Conservation (phyloP, 352 stramenopile genomes). For the Globisporangium cederbergense region DNA sequence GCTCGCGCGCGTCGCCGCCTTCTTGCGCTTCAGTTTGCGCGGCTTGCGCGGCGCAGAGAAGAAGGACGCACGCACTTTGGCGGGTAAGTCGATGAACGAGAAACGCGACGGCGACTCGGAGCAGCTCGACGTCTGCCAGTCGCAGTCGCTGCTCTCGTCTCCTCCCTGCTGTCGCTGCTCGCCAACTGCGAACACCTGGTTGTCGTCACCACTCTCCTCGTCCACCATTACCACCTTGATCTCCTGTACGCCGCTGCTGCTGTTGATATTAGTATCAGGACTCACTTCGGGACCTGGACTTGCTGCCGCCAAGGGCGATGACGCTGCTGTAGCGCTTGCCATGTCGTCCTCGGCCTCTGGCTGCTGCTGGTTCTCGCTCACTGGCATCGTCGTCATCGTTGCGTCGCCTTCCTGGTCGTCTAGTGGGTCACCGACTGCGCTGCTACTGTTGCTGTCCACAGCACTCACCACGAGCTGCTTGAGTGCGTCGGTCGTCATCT, state of each 20-base stretch:
- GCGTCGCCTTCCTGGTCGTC: neutral
- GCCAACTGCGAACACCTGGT: constrained; percentile 5
- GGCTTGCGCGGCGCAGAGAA: constrained; percentile 25
- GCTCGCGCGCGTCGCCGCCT: constrained; percentile 18
- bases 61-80: constrained; percentile 40
- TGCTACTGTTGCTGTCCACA: neutral
- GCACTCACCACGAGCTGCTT: neutral
- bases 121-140: constrained; percentile 45
- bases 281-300: neutral
- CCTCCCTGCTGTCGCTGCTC: constrained; percentile 13
- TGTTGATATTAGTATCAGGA: neutral
- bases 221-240: neutral
- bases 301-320: neutral
- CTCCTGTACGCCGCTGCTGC: neutral
- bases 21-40: constrained; percentile 28
- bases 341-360: constrained; percentile 8
- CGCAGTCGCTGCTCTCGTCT: constrained; percentile 30
- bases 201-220: constrained; percentile 10
- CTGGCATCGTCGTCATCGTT: neutral
- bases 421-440: neutral
- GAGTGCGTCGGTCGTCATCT: neutral
- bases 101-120: constrained; percentile 36
- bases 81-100: constrained; percentile 39
- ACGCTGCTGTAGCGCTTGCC: neutral
- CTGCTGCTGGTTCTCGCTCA: constrained; percentile 8